Evolutionary conservation across 2,329 filamentous ascomycete genomes (phyloP).

Genomic region (Diaporthe citri): DNA sequence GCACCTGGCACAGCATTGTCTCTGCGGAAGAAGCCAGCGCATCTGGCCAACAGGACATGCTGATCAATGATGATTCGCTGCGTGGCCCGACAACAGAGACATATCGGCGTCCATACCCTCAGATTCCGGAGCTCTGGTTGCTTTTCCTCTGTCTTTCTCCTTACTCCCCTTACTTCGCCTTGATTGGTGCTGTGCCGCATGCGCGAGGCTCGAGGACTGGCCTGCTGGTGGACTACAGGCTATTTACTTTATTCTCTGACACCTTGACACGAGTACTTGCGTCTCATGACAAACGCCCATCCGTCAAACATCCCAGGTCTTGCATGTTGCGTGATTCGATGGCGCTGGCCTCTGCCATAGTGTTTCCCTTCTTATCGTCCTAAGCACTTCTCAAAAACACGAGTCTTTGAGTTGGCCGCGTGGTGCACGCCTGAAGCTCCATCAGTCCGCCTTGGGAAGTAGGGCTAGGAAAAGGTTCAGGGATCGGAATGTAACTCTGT

Average conservation of each 20-base stretch:
- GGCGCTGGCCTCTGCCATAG: not conserved
- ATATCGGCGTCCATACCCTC: constrained; percentile 4
- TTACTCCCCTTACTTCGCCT: not conserved
- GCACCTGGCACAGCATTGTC: not conserved
- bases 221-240: not conserved
- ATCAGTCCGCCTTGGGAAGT: constrained; percentile 13
- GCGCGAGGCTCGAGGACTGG: not conserved
- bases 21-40: not conserved
- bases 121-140: not conserved
- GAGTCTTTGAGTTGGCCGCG: not conserved
- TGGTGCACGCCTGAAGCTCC: constrained; percentile 6
- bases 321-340: not conserved
- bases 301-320: not conserved
- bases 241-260: not conserved
- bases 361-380: not conserved
- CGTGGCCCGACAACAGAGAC: not conserved
- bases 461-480: constrained; percentile 25
- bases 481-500: constrained; percentile 26
- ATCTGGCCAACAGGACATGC: not conserved
- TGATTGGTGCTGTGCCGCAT: constrained; percentile 1
- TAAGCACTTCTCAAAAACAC: too few relatives aligned
- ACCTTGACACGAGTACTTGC: not conserved
- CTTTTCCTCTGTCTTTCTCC: not conserved
- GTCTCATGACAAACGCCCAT: not conserved
- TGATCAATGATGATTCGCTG: not conserved